Conservation (phyloP, 2,329 filamentous ascomycete species). For the Ceratocystis cubensis region DNA sequence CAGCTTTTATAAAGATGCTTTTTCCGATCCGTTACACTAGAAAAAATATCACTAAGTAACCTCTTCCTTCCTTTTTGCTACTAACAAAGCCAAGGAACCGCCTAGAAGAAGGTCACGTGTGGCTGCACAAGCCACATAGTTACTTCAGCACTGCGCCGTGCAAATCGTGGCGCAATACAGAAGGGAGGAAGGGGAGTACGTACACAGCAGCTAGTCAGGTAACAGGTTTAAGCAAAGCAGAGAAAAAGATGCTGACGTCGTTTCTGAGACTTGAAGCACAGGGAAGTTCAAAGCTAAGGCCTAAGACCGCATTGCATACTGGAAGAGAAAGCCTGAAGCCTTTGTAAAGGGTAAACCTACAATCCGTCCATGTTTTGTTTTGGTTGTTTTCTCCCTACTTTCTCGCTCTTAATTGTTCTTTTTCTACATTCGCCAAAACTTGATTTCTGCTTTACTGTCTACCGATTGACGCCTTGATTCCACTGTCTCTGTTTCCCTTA, state of each 20-base stretch:
- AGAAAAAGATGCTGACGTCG: slow-evolving; percentile 10
- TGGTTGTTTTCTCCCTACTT: not conserved
- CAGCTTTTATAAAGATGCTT: not conserved
- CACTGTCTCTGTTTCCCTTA: not conserved
- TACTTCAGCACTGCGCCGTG: not conserved
- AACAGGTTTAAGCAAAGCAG: not conserved
- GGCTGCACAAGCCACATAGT: slow-evolving; percentile 1
- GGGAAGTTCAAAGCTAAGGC: not conserved
- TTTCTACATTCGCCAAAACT: not conserved
- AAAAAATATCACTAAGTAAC: not conserved
- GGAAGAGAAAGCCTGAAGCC: not conserved
- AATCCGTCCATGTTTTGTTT: not conserved
- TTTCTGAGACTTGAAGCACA: not conserved
- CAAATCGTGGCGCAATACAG: slow-evolving; percentile 6
- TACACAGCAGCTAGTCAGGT: not conserved
- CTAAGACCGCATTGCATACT: not conserved
- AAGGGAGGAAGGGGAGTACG: not conserved
- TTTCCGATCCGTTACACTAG: not conserved
- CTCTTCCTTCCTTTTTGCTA: no score
- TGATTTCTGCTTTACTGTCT: not conserved
- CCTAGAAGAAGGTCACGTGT: not conserved
- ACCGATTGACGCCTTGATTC: not conserved
- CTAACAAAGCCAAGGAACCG: not conserved
- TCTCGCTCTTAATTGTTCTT: not conserved
- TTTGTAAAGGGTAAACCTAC: not conserved